Evolutionary conservation across 2,329 filamentous ascomycete genomes (phyloP).

Genomic region (Blastomyces silverae): DNA sequence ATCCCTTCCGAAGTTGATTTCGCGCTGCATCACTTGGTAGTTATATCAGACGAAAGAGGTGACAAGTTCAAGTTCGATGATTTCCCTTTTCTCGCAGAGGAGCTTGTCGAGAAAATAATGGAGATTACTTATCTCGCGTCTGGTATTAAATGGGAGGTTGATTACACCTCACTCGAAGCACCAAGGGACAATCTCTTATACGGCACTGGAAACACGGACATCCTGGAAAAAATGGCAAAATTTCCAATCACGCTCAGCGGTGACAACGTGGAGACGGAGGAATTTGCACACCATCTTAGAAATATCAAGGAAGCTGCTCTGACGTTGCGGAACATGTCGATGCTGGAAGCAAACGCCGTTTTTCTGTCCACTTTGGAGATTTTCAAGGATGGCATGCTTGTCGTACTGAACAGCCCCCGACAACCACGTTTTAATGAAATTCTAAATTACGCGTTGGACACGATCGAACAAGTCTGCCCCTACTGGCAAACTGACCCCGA

Average conservation of each 20-base stretch:
- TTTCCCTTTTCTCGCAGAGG: slow-evolving; percentile 81
- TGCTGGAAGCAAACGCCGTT: slow-evolving; percentile 77
- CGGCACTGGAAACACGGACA: slow-evolving; percentile 62
- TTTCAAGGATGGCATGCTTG: slow-evolving; percentile 73
- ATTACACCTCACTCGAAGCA: slow-evolving; percentile 58
- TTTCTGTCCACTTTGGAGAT: slow-evolving; percentile 62
- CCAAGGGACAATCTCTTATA: slow-evolving; percentile 53
- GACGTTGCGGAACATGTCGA: slow-evolving; percentile 93
- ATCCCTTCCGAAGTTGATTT: slow-evolving; percentile 82
- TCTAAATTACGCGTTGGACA: slow-evolving; percentile 85
- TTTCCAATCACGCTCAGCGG: slow-evolving; percentile 55
- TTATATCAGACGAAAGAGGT: slow-evolving; percentile 88
- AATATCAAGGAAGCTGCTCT: slow-evolving; percentile 79
- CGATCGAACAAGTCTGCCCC: slow-evolving; percentile 81
- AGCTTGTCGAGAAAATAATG: slow-evolving; percentile 75
- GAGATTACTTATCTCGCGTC: slow-evolving; percentile 72
- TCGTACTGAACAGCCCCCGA: slow-evolving; percentile 69
- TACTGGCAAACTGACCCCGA: slow-evolving; percentile 65
- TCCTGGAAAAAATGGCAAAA: slow-evolving; percentile 63
- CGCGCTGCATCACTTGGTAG: slow-evolving; percentile 85
- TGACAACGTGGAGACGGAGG: slow-evolving; percentile 62
- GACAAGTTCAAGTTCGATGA: slow-evolving; percentile 95
- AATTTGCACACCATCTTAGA: slow-evolving; percentile 63
- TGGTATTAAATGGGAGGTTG: slow-evolving; percentile 71
- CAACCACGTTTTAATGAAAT: slow-evolving; percentile 68